Conservation (phyloP, 2,329 filamentous ascomycete species). For the Scytalidium lignicola region DNA sequence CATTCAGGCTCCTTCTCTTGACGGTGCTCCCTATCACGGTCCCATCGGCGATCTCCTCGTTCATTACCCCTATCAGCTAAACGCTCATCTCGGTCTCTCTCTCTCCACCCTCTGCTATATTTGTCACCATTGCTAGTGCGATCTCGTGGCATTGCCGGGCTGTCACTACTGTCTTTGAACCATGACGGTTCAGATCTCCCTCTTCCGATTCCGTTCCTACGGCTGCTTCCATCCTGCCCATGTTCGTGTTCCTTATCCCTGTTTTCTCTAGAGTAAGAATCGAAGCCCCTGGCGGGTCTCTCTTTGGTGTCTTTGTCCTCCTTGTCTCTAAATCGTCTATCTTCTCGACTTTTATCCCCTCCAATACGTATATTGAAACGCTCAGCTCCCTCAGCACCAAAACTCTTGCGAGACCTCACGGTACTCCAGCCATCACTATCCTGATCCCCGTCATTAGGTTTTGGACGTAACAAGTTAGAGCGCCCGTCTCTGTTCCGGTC, state of each 20-base stretch:
- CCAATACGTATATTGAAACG: conserved; percentile 64
- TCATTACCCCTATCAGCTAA: conserved; percentile 11
- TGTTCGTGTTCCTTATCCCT: conserved; percentile 47
- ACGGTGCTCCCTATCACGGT: conserved; percentile 52
- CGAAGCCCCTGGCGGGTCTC: conserved; percentile 43
- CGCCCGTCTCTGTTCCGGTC: conserved; percentile 46
- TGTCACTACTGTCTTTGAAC: conserved; percentile 47
- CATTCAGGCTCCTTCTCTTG: conserved; percentile 84
- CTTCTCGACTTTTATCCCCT: conserved; percentile 37
- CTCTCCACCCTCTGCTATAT: conserved; percentile 33
- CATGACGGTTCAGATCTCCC: conserved; percentile 68
- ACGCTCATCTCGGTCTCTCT: conserved; percentile 32
- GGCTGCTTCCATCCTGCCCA: conserved; percentile 43
- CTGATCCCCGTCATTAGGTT: conserved; percentile 50
- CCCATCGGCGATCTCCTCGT: conserved; percentile 20
- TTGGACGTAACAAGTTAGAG: conserved; percentile 40
- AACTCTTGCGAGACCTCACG: conserved; percentile 69
- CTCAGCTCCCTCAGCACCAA: conserved; percentile 67
- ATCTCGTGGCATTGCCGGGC: conserved; percentile 21
- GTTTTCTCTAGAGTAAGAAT: conserved; percentile 43
- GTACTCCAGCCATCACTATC: conserved; percentile 71
- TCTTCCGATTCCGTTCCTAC: conserved; percentile 61
- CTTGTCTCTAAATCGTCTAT: conserved; percentile 41
- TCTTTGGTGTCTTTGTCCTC: conserved; percentile 51
- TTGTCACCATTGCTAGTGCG: conserved; percentile 28